These are phyloP conservation scores for Blastobotrys peoriensis DNA, from an alignment of 805 yeast species.

Conservation along the genomic window DNA sequence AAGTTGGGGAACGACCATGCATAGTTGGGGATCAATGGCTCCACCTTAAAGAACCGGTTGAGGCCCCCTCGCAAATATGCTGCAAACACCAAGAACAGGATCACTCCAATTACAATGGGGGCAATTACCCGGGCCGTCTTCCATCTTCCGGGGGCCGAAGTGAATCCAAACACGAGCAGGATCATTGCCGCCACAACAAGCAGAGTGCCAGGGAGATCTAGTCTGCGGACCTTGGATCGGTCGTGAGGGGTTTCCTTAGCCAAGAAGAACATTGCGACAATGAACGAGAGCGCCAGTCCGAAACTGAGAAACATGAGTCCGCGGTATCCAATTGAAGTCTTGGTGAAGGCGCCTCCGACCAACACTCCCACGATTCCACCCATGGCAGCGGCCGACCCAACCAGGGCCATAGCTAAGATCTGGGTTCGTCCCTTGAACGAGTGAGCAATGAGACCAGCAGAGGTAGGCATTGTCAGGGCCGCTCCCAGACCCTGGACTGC, in stretches of 20 bases:
- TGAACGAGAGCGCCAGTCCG: constrained; percentile 26
- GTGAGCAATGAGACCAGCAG: constrained; percentile 31
- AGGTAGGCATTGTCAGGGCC: constrained; percentile 36
- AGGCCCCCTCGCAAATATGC: constrained; percentile 29
- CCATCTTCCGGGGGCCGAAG: constrained; percentile 43
- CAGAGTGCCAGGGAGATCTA: constrained; percentile 35
- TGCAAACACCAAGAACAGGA: constrained; percentile 26
- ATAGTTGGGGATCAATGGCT: constrained; percentile 28
- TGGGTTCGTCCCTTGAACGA: constrained; percentile 28
- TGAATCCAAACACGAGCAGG: constrained; percentile 39
- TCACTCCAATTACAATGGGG: constrained; percentile 36
- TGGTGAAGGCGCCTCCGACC: constrained; percentile 42
- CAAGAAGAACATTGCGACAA: constrained; percentile 26
- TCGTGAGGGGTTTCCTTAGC: constrained; percentile 27
- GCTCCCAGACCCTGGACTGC: constrained; percentile 43
- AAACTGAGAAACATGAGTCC: constrained; percentile 36
- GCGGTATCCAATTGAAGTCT: constrained; percentile 35
- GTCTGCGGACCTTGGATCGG: constrained; percentile 20
- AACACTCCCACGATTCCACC: constrained; percentile 37
- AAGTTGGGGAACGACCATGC: constrained; percentile 27
- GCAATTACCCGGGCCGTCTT: constrained; percentile 36
- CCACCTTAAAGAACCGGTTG: constrained; percentile 17
- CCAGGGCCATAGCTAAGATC: constrained; percentile 25
- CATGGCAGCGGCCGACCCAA: constrained; percentile 27
- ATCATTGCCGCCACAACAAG: constrained; percentile 33